Evolutionary conservation across 2,329 filamentous ascomycete species (phyloP), one percentile per base, ranked within the genome.

Genomic region (Tolypocladium pustulatum): DNA sequence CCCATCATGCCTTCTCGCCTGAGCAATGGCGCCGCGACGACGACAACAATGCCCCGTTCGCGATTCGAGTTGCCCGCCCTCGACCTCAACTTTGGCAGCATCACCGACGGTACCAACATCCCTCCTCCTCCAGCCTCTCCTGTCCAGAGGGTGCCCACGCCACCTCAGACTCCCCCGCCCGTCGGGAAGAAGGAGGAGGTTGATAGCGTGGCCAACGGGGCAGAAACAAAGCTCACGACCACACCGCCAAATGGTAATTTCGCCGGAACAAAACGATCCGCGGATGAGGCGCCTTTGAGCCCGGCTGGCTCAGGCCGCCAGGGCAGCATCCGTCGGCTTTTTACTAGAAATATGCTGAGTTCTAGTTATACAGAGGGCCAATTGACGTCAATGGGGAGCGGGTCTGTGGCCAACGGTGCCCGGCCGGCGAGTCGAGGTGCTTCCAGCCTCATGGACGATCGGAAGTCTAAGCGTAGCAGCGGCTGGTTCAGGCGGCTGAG

Each of bases 21-120:
- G 59, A 66, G 63, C 58, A 69, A 69, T 61, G 65, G 65, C 60
- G 61, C 65, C 37, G 61, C 61, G 53, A 64, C 64, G 59, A 34
- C 36, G 54, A 41, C 34, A 30, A 43, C 41, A 6, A 15, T 25
- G 41, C 30, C 22, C 7, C 49, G 13, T 10, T 64, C 68, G 59
- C 75, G 74, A 64, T 85, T 85, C 62, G 79, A 84, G 72, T 77
- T 85, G 59, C 82, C 82, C 10, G 78, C 76, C 54, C 76, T 85
- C 61, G 74, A 85, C 62, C 77, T 85, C 72, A 78, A 83, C 63
- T 83, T 84, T 65, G 76, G 78, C 60, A 82, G 78, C 54, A 73
- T 85, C 67, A 85, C 82, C 51, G 82, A 85, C 46, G 82, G 82
- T 57, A 85, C 82, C 68, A 67, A 82, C 66, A 85, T 85, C 63